A percentile compares a stretch with the other conserved stretches of the same genome.
Evolutionary conservation across 805 yeast species (phyloP).

Genomic region (Candida xiaguanensis): DNA sequence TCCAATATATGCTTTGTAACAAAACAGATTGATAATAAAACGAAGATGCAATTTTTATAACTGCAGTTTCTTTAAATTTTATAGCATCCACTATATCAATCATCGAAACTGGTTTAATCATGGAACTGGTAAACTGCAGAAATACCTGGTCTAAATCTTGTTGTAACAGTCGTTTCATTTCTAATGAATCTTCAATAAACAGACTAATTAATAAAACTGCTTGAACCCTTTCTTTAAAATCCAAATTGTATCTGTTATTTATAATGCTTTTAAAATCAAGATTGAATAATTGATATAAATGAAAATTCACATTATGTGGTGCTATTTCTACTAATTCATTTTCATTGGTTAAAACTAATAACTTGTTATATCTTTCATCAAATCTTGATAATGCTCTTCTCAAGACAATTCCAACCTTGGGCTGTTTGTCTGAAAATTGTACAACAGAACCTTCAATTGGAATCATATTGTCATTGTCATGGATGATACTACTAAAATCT

Average conservation of each 20-base stretch:
- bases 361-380: slow-evolving; percentile 27
- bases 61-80: slow-evolving; percentile 12
- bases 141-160: slow-evolving; percentile 18
- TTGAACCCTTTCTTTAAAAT: slow-evolving; percentile 14
- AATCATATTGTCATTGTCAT: slow-evolving; percentile 12
- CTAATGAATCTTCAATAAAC: slow-evolving; percentile 20
- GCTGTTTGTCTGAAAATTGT: slow-evolving; percentile 22
- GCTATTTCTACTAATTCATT: slow-evolving; percentile 26
- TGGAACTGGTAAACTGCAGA: slow-evolving; percentile 18
- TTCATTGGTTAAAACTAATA: slow-evolving; percentile 27
- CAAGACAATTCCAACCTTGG: slow-evolving; percentile 36
- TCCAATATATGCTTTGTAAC: slow-evolving; percentile 26
- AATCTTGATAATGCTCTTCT: slow-evolving; percentile 28
- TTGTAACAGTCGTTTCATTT: slow-evolving; percentile 10
- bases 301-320: slow-evolving; percentile 29
- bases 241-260: slow-evolving; percentile 21
- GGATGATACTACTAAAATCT: slow-evolving; percentile 8
- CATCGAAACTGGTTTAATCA: slow-evolving; percentile 14
- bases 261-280: slow-evolving; percentile 14
- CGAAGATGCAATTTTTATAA: slow-evolving; percentile 9
- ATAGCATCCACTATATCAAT: slow-evolving; percentile 14
- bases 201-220: slow-evolving; percentile 21
- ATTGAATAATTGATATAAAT: slow-evolving; percentile 23
- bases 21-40: slow-evolving; percentile 27
- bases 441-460: slow-evolving; percentile 37